phyloP scores from a whole-genome alignment of 768 basidiomycete species.

The Boletus edulis region DNA sequence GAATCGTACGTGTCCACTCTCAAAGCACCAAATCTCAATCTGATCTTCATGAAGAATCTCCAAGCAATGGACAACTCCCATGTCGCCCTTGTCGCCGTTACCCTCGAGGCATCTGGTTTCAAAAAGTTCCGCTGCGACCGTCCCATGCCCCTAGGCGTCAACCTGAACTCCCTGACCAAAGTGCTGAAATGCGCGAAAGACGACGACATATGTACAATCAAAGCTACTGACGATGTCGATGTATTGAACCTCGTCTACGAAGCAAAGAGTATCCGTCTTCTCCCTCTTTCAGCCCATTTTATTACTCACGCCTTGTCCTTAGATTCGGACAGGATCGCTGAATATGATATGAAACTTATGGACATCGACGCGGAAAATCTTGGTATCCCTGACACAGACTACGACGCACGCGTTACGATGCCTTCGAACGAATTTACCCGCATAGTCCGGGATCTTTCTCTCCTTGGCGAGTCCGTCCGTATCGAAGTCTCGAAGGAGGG shows the following conservation, averaged over 20 bases:
- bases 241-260: slow-evolving; percentile 87
- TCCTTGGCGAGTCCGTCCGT: slow-evolving; percentile 89
- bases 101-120: slow-evolving; percentile 79
- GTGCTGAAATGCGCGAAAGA: slow-evolving; percentile 97
- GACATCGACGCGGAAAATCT: slow-evolving; percentile 96
- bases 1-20: slow-evolving; percentile 55
- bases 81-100: slow-evolving; percentile 92
- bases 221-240: slow-evolving; percentile 89
- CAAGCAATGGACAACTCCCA: slow-evolving; percentile 99
- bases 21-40: not conserved
- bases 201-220: slow-evolving; percentile 88
- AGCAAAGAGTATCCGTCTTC: slow-evolving; percentile 59
- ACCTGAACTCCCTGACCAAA: slow-evolving; percentile 86
- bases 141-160: slow-evolving; percentile 88
- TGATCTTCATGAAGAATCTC: slow-evolving; percentile 50
- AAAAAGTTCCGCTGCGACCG: slow-evolving; percentile 90
- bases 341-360: slow-evolving; percentile 99
- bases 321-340: slow-evolving; percentile 93
- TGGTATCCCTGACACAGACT: slow-evolving; percentile 95
- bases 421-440: slow-evolving; percentile 83
- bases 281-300: not conserved
- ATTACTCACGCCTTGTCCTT: not conserved
- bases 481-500: slow-evolving; percentile 98
- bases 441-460: slow-evolving; percentile 88
- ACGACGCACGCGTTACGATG: slow-evolving; percentile 91